Base-by-base conservation (phyloP, 2,329 filamentous ascomycete species). In the Colletotrichum orchidophilum region DNA sequence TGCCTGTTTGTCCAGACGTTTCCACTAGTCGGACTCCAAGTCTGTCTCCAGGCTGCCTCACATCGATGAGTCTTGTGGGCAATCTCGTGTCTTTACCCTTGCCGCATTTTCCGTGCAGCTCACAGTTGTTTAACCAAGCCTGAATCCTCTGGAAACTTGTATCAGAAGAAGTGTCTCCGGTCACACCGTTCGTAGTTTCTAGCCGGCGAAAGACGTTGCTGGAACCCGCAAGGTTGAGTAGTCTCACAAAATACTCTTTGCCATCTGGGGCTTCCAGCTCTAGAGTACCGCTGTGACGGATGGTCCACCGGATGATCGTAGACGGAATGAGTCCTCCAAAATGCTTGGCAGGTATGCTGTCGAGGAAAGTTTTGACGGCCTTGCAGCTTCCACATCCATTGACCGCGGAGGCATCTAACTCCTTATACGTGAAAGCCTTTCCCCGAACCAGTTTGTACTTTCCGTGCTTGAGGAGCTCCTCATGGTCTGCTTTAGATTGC, bases 251-350 rank as follows among this genome's bases (percentile, higher is more conserved):
- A 3, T 35, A 58, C 5, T 15, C 42, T n/a, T 52, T 26, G 21
- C 63, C 63, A 15, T 59, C 39, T 3, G n/a, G 15, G 6, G 18
- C n/a, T 5, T 2, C 12, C 13, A 65, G 12, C 0, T 65, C 54
- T 39, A 65, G 33, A 15, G 29, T 65, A 4, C 53, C 53, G 9
- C 11, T 59, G 42, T 39, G 27, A n/a, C 53, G 33, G 0, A 35
- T 26, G 2, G 9, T 27, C 63, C 63, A 65, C 21, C 53, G 54
- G 2, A 65, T 33, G 15, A n/a, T 27, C 11, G 53, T 3, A 35
- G n/a, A 42, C 11, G 2, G 9, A n/a, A 3, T 3, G 0, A 21
- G 5, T 5, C 1, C 5, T 9, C 12, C 1, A 0, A 27, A 5
- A 8, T 29, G 0, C 6, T 52, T 7, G 9, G 4, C 26, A 3